Base-by-base conservation (phyloP, 768 basidiomycete genomes). In the Bullera alba region DNA sequence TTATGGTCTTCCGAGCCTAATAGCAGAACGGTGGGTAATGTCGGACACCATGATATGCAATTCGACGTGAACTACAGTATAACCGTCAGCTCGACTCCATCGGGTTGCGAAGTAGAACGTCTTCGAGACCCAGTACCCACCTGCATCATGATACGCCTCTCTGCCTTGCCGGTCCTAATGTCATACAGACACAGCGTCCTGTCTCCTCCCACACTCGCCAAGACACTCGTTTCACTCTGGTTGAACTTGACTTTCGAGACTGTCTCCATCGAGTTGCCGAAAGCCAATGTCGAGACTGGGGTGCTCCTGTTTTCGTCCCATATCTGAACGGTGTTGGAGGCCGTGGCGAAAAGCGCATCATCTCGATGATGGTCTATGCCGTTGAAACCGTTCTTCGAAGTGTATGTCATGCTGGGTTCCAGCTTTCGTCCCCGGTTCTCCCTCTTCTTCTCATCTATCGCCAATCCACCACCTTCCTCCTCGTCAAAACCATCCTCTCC, bases 1-100 rank as follows among this genome's bases (percentile, higher is more conserved):
- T 96, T 95, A 75, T 97, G 92, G 66, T 97, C 93, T 76, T 97
- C 95, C 0, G 92, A 96, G n/a, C 88, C 95, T 5, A 97, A 80
- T 6, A 99, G 80, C 32, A 96, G 75, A 3, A 84, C 77, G 0
- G 92, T 96, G 2, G 95, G 95, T 67, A 91, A 84, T 0, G 89
- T 93, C 0, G 95, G 95, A 25, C 90, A 96, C 92, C 92, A 99
- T 14, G 89, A 79, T 1, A 99, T 78, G 6, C 86, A 79, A 61
- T 97, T 97, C 60, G 83, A 83, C 61, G 81, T 83, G 83, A 96
- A 89, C 81, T 87, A 27, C 41, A 17, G n/a, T n/a, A n/a, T 8
- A 22, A 28, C 3, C 16, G 44, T 45, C 43, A 59, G 61, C 42
- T 6, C n/a, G n/a, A n/a, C n/a, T n/a, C n/a, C n/a, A n/a, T n/a